Evolutionary conservation across 2,329 filamentous ascomycete species (phyloP), one percentile per base, ranked within the genome.

Genomic region (Aschersonia sp.): DNA sequence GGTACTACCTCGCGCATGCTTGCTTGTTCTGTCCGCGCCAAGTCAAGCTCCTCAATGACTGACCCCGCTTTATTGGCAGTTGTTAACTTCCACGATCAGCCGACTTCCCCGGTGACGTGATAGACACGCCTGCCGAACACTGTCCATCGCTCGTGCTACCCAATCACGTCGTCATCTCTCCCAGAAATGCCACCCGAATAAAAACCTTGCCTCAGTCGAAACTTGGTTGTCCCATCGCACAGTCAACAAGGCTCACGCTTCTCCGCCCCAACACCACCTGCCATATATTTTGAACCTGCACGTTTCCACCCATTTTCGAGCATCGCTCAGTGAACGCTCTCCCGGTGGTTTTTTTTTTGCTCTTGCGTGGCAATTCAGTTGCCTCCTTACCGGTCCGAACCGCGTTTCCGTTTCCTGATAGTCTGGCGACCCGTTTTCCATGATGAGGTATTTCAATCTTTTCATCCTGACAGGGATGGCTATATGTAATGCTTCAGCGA

Each of bases 371-470:
- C 4, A 22, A 22, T 22, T 22, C 22, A 3, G 14, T 22, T 22
- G 22, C 22, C 22, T 22, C 22, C 22, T 22, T 4, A 22, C 22
- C 22, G 22, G 22, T 22, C 22, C 22, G 22, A 22, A 22, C 22
- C 22, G 22, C 22, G 22, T 22, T 22, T 22, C 22, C 22, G 22
- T 22, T 4, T 22, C 22, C 22, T 22, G 22, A 22, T 22, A 22
- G 22, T 22, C 22, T 22, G 22, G 22, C 22, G 22, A 22, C 22
- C 22, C 35, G 12, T 22, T n/a, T 37, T n/a, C 9, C 55, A 79
- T 53, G 53, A 95, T 96, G 89, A 92, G 79, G 73, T 77, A 92
- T 67, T 67, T 87, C 60, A 72, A 76, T 52, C 76, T 81, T 62
- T 63, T 87, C 67, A 68, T 90, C 55, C 71, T 86, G 59, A 72